These are phyloP conservation scores for Neophaeococcomyces mojaviensis DNA, from an alignment of 2,329 filamentous ascomycete species.

Conservation along the genomic window DNA sequence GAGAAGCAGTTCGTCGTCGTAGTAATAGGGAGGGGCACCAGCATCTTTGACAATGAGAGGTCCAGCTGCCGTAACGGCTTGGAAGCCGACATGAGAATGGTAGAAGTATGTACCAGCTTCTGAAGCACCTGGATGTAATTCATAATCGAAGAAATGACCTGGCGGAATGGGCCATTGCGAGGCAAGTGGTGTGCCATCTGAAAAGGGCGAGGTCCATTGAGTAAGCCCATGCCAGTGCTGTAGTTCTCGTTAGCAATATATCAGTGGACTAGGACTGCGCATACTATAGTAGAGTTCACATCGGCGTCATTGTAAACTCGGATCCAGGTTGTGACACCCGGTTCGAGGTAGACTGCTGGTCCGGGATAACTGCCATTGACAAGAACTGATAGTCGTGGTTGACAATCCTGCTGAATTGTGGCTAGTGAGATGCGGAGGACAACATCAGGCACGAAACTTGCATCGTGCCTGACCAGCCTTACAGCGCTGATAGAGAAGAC, in stretches of 20 bases:
- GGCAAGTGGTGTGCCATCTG: constrained; percentile 54
- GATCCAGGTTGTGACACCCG: constrained; percentile 47
- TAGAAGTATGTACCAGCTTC: constrained; percentile 61
- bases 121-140: constrained; percentile 46
- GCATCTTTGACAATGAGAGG: constrained; percentile 51
- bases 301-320: constrained; percentile 50
- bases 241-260: background rate
- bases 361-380: constrained; percentile 50
- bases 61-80: constrained; percentile 52
- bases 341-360: constrained; percentile 40
- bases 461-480: constrained; percentile 19
- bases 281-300: constrained; percentile 53
- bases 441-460: constrained; percentile 43
- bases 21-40: constrained; percentile 46
- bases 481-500: constrained; percentile 1
- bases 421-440: constrained; percentile 40
- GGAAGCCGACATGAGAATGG: constrained; percentile 59
- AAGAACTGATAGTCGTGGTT: constrained; percentile 40
- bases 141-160: constrained; percentile 59
- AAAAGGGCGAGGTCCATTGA: constrained; percentile 53
- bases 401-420: constrained; percentile 40
- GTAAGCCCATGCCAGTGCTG: constrained; percentile 63
- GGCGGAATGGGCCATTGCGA: constrained; percentile 61
- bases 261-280: constrained; percentile 13
- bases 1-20: constrained; percentile 55